These are phyloP conservation scores for Taphrina wiesneri DNA, from an alignment of 1,139 yeast species.

Conservation along the genomic window DNA sequence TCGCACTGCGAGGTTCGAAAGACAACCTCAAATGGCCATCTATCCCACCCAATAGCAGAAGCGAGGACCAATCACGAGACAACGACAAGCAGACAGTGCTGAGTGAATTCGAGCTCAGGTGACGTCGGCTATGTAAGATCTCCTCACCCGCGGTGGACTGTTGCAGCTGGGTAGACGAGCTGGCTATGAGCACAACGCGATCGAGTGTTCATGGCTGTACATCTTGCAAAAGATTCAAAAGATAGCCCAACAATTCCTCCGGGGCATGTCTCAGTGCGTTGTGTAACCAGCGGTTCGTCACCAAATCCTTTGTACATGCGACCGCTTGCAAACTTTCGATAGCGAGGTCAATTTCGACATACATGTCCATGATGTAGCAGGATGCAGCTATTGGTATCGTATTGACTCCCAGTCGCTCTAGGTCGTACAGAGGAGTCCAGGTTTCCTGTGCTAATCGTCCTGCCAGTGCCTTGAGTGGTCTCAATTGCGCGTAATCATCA, in stretches of 20 bases:
- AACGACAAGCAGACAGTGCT: slow-evolving; percentile 1
- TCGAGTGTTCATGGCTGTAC: neutral
- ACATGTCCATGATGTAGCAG: slow-evolving; percentile 46
- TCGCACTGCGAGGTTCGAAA: slow-evolving; percentile 12
- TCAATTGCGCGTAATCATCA: slow-evolving; percentile 53
- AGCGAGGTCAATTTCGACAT: slow-evolving; percentile 23
- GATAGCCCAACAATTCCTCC: slow-evolving; percentile 23
- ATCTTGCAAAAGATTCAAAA: slow-evolving; percentile 18
- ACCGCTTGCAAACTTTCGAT: slow-evolving; percentile 17
- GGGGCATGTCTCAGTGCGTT: slow-evolving; percentile 32
- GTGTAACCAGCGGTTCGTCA: slow-evolving; percentile 29
- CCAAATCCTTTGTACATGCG: slow-evolving; percentile 15
- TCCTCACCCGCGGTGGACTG: too few species aligned
- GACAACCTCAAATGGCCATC: neutral
- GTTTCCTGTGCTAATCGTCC: slow-evolving; percentile 49
- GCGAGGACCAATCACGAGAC: neutral
- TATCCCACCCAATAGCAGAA: neutral
- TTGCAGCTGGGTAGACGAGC: too few species aligned
- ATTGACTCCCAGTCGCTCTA: slow-evolving; percentile 43
- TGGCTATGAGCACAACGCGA: too few species aligned
- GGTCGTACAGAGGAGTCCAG: slow-evolving; percentile 54
- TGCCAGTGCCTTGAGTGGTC: slow-evolving; percentile 51
- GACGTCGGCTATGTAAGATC: neutral
- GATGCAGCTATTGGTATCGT: slow-evolving; percentile 49
- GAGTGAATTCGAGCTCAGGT: neutral